These are phyloP conservation scores for Cronartium ribicola DNA, from an alignment of 1,284 basidiomycete species.

Conservation along the genomic window DNA sequence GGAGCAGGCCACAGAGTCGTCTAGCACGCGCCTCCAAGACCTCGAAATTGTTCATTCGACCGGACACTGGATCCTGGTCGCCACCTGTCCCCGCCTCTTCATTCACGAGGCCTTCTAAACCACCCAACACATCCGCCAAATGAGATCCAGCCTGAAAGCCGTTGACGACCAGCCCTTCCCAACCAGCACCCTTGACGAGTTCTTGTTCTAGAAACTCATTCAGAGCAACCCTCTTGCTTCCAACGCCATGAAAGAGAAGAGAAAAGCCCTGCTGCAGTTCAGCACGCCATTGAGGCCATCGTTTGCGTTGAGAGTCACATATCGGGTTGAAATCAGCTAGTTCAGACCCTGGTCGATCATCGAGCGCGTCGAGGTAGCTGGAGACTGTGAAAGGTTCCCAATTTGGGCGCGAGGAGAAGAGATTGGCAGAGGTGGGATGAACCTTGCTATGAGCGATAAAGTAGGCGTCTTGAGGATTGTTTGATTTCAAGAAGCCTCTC, in stretches of 20 bases:
- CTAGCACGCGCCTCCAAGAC: constrained; percentile 45
- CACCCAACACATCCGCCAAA: constrained; percentile 65
- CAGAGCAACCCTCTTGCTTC: constrained; percentile 71
- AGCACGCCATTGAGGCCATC: constrained; percentile 62
- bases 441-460: constrained; percentile 65
- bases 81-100: background rate
- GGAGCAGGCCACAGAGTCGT: constrained; percentile 40
- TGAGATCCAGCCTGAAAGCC: constrained; percentile 68
- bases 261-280: constrained; percentile 79
- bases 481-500: constrained; percentile 8
- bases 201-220: constrained; percentile 65
- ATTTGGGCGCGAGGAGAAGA: constrained; percentile 67
- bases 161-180: constrained; percentile 63
- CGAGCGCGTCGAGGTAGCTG: constrained; percentile 45
- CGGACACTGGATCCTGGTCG: constrained; percentile 8
- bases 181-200: constrained; percentile 55
- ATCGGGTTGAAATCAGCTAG: constrained; percentile 59
- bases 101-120: constrained; percentile 57
- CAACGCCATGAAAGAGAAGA: constrained; percentile 76
- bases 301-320: constrained; percentile 53
- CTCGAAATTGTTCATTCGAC: constrained; percentile 26
- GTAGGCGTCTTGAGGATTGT: constrained; percentile 69
- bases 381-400: constrained; percentile 54
- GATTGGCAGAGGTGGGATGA: constrained; percentile 66
- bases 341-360: constrained; percentile 7